phyloP scores from a whole-genome alignment of 202 grass and related monocot species.

The Digitaria exilis region DNA sequence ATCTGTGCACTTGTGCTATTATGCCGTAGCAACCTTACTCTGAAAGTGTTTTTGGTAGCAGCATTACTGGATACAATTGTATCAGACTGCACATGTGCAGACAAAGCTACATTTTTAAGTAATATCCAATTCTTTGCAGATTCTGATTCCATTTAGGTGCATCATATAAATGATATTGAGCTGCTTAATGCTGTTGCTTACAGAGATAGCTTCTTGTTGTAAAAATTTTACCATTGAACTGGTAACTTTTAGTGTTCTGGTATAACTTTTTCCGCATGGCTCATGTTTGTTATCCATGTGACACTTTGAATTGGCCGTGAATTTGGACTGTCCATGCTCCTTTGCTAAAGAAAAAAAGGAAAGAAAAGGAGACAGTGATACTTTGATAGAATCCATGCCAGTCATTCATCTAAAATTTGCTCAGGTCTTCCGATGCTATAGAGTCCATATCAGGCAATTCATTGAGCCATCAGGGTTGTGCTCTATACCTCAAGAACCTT shows the following conservation, averaged over 20 bases:
- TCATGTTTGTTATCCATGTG: constrained; percentile 4
- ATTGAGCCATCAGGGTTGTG: neutral
- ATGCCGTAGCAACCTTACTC: neutral
- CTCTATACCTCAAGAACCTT: neutral
- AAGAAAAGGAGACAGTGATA: neutral
- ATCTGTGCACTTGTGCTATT: neutral
- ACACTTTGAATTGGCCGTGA: neutral
- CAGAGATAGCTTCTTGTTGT: neutral
- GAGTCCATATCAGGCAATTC: neutral
- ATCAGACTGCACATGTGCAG: constrained; percentile 13
- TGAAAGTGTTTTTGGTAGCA: neutral
- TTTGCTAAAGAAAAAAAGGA: neutral
- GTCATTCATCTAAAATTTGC: neutral
- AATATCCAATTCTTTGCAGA: neutral
- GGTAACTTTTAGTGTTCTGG: neutral
- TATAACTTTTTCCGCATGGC: neutral
- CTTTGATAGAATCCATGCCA: constrained; percentile 10
- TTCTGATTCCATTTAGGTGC: neutral
- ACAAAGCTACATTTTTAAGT: neutral
- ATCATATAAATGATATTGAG: neutral
- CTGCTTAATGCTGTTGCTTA: constrained; percentile 7
- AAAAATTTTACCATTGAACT: neutral
- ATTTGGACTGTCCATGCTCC: neutral
- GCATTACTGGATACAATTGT: neutral
- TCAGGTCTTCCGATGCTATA: neutral